Evolutionary conservation across 1,284 basidiomycete species (phyloP).

Genomic region (Peniophora sp.): DNA sequence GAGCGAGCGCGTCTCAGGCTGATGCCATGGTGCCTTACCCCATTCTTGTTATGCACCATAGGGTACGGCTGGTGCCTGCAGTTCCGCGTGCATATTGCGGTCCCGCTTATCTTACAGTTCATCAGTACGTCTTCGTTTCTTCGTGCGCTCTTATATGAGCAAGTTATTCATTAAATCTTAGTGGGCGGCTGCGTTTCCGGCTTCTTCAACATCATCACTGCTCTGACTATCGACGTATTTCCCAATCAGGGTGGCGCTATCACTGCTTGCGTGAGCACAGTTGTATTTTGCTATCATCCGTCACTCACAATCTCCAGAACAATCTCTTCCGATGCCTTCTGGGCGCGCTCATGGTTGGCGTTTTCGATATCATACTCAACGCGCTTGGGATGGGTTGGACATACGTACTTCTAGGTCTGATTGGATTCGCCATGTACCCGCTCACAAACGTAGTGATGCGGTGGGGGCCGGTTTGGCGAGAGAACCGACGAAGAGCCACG

Average conservation of each 20-base stretch:
- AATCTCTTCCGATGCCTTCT: slow-evolving; percentile 50
- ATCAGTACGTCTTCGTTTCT: slow-evolving; percentile 33
- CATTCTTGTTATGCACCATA: slow-evolving; percentile 34
- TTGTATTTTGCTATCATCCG: slow-evolving; percentile 15
- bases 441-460: neutral
- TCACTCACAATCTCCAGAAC: slow-evolving; percentile 27
- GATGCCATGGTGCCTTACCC: slow-evolving; percentile 31
- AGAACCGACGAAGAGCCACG: neutral
- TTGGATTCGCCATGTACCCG: slow-evolving; percentile 24
- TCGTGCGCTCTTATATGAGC: too few relatives aligned
- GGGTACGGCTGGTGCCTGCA: slow-evolving; percentile 65
- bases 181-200: slow-evolving; percentile 38
- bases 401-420: slow-evolving; percentile 35
- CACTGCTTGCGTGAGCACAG: slow-evolving; percentile 60
- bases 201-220: slow-evolving; percentile 42
- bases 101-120: slow-evolving; percentile 50
- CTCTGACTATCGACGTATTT: slow-evolving; percentile 55
- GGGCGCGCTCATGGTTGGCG: slow-evolving; percentile 39
- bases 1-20: slow-evolving; percentile 45
- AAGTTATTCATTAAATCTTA: slow-evolving; percentile 17
- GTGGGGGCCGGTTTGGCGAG: neutral
- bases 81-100: slow-evolving; percentile 39
- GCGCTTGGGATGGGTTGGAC: slow-evolving; percentile 41
- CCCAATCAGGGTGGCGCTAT: slow-evolving; percentile 53
- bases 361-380: slow-evolving; percentile 37